Evolutionary conservation across 1,139 yeast genomes (phyloP), one percentile per base, ranked within the genome.

Genomic region (Suhomyces panamericanus): DNA sequence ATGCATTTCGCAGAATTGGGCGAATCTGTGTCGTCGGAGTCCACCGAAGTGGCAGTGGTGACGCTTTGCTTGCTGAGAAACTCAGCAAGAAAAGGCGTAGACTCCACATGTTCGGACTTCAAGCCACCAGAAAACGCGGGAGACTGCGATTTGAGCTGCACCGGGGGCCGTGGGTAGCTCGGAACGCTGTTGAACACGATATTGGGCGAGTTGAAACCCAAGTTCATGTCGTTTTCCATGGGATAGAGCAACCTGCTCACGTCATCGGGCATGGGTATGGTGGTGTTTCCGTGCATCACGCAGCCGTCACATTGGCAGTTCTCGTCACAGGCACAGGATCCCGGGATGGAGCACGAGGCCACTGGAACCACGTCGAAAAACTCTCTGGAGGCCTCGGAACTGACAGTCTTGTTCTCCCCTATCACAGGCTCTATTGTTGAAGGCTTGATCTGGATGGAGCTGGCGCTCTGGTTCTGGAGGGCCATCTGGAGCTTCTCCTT

Each of bases 251-350:
- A 39, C 34, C 48, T 44, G 39, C 37, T 49, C n/a, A 49, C 33
- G 10, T 50, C 54, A 13, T 44, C 48, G 10, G 48, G 38, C 4
- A 46, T 16, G 12, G 32, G 32, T 1, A 44, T 35, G n/a, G 47
- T 34, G 2, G 58, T 41, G 42, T 64, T 69, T 16, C 69, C 69
- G 57, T 79, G 84, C 0, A 68, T 75, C 24, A 64, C 57, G 54
- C 84, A 80, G 2, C 72, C 76, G 14, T 62, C 72, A 59, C 84
- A 80, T 5, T 58, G 42, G 58, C 84, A 80, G 24, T 63, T 59
- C 17, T 66, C 74, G 14, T 66, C 75, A 59, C 84, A 79, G 30
- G 67, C 56, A 57, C 84, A 79, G 0, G 79, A 63, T 0, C 81
- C 82, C 0, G 78, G 77, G 14, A 75, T 64, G 1, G 79, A 67